phyloP scores from a whole-genome alignment of 495 filamentous ascomycete genomes.

The Hypoxylon fuscum region DNA sequence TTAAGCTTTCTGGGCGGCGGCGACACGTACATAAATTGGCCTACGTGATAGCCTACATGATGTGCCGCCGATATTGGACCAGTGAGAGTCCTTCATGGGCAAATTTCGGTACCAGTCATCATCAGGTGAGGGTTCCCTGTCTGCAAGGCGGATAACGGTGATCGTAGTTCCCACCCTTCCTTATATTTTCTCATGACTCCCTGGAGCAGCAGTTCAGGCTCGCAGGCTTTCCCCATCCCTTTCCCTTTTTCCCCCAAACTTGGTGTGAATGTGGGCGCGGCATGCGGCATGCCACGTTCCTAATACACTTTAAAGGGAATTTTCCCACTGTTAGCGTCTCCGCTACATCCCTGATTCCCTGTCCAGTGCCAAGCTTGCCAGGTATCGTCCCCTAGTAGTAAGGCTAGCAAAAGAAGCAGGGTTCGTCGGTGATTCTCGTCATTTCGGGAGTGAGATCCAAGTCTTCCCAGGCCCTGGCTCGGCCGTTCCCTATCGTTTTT shows the following conservation, averaged over 20 bases:
- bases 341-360: slow-evolving; percentile 30
- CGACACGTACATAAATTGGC: slow-evolving; percentile 26
- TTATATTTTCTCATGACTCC: slow-evolving; percentile 6
- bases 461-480: slow-evolving; percentile 24
- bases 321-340: slow-evolving; percentile 38
- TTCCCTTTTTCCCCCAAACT: slow-evolving; percentile 25
- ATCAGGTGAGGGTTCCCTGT: slow-evolving; percentile 19
- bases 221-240: slow-evolving; percentile 37
- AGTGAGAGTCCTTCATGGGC: slow-evolving; percentile 14
- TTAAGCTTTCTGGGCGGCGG: slow-evolving; percentile 12
- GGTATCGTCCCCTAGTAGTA: slow-evolving; percentile 32
- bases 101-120: slow-evolving; percentile 30
- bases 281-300: slow-evolving; percentile 44
- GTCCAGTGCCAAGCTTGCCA: slow-evolving; percentile 33
- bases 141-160: slow-evolving; percentile 39
- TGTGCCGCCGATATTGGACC: slow-evolving; percentile 12
- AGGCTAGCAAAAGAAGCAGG: slow-evolving; percentile 41
- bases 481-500: slow-evolving; percentile 42
- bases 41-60: slow-evolving; percentile 33
- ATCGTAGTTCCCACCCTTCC: slow-evolving; percentile 28
- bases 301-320: slow-evolving; percentile 39
- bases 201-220: slow-evolving; percentile 17
- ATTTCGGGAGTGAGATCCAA: slow-evolving; percentile 49
- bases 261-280: slow-evolving; percentile 32
- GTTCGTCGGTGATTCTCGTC: slow-evolving; percentile 48